phyloP scores from a whole-genome alignment of 805 yeast genomes.

The Barnettozyma botsteinii region DNA sequence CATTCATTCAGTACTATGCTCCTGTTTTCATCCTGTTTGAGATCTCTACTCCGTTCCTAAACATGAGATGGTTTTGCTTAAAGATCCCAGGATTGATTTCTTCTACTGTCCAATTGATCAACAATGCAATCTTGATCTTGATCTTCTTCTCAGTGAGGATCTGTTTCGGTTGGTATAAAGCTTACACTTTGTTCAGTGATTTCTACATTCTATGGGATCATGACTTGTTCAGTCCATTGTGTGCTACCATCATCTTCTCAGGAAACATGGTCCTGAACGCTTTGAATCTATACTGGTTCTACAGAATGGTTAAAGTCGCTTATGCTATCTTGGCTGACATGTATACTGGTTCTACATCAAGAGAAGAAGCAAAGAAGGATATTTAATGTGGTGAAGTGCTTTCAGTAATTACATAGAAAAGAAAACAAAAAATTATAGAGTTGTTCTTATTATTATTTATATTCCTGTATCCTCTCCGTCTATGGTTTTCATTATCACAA shows the following conservation, averaged over 20 bases:
- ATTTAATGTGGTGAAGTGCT: no score
- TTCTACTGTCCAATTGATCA: constrained; percentile 43
- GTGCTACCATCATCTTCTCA: constrained; percentile 27
- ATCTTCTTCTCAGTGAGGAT: constrained; percentile 68
- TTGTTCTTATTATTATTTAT: no score
- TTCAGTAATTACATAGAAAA: no score
- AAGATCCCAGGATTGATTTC: constrained; percentile 61
- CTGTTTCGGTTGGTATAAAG: constrained; percentile 73
- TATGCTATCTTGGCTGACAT: constrained; percentile 34
- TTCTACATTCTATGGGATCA: constrained; percentile 32
- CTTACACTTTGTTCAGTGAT: constrained; percentile 39
- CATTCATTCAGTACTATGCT: constrained; percentile 66
- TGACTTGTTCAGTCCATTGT: constrained; percentile 42
- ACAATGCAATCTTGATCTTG: constrained; percentile 58
- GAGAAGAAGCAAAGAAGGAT: constrained; percentile 25
- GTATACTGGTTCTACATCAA: constrained; percentile 20
- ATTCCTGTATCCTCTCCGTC: no score
- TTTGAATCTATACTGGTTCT: constrained; percentile 74
- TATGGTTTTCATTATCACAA: no score
- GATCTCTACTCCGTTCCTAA: constrained; percentile 81
- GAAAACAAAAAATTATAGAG: no score
- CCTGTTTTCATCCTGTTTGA: constrained; percentile 76
- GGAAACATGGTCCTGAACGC: constrained; percentile 50
- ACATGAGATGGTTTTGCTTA: constrained; percentile 76
- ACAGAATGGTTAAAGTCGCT: constrained; percentile 67